Conservation (phyloP, 495 filamentous ascomycete species). For the Penicillium cosmopolitanum region DNA sequence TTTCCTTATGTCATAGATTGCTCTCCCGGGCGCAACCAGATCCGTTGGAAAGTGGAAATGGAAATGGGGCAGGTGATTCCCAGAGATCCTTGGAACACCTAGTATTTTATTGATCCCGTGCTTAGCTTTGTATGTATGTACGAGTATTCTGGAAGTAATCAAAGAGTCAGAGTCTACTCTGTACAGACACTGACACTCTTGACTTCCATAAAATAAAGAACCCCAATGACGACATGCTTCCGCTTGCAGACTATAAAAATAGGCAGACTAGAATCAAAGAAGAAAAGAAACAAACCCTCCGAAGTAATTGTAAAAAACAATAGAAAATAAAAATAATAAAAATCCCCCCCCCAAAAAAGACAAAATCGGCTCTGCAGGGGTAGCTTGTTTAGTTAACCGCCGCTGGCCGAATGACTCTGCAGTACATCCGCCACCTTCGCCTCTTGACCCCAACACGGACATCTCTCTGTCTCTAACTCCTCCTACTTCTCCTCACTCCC, state of each 20-base stretch:
- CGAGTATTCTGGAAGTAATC: background rate
- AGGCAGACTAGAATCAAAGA: background rate
- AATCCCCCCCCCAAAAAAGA: conserved; percentile 15
- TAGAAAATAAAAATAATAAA: background rate
- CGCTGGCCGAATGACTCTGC: conserved; percentile 8
- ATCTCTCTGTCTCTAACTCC: background rate
- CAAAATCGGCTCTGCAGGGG: conserved; percentile 34
- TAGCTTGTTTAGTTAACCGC: conserved; percentile 25
- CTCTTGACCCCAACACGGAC: background rate
- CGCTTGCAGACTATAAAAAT: background rate
- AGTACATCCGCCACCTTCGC: conserved; percentile 2
- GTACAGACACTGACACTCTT: background rate
- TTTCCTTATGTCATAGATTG: conserved; percentile 37
- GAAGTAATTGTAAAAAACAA: background rate
- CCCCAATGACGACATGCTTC: too few species aligned
- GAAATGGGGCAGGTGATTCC: conserved; percentile 6
- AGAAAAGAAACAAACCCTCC: background rate
- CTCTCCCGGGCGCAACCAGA: conserved; percentile 1
- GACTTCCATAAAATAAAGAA: too few species aligned
- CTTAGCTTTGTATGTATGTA: background rate
- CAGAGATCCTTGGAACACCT: conserved; percentile 1
- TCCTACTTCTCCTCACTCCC: background rate
- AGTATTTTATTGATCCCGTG: background rate
- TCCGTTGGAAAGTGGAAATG: conserved; percentile 3
- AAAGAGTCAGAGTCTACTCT: background rate